Percentiles rank a stretch among this genome's conserved stretches.
phyloP scores from a whole-genome alignment of 2,329 filamentous ascomycete species.

The Clonostachys solani region DNA sequence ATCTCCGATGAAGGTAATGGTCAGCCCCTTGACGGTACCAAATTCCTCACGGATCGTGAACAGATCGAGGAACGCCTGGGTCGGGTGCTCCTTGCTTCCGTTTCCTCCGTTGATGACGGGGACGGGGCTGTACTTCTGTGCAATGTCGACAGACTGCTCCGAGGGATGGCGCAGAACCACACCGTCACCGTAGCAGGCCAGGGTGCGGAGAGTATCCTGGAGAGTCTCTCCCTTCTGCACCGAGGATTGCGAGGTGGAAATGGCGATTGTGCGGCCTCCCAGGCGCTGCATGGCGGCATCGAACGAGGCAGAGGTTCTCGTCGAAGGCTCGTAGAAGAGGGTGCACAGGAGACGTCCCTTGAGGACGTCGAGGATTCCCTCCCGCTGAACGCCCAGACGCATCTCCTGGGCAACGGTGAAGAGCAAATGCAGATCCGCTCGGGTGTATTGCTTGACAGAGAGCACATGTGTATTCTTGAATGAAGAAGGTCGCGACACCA shows the following conservation, averaged over 20 bases:
- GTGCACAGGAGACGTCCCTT: constrained; percentile 84
- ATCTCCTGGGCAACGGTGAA: constrained; percentile 98
- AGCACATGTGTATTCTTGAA: constrained; percentile 90
- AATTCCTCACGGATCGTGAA: constrained; percentile 98
- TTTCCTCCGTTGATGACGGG: constrained; percentile 98
- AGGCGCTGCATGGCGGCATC: constrained; percentile 98
- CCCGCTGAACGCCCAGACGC: constrained; percentile 88
- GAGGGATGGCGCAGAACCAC: constrained; percentile 94
- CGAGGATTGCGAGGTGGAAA: constrained; percentile 80
- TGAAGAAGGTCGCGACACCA: constrained; percentile 70
- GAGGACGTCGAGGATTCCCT: constrained; percentile 83
- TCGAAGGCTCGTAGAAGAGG: constrained; percentile 97
- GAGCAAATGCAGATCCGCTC: constrained; percentile 83
- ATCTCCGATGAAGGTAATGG: constrained; percentile 93
- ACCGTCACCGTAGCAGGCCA: constrained; percentile 91
- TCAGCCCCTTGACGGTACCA: constrained; percentile 90
- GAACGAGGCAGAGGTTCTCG: constrained; percentile 90
- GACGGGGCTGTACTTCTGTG: constrained; percentile 81
- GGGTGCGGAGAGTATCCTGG: constrained; percentile 87
- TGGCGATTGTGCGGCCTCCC: constrained; percentile 78
- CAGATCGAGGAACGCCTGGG: constrained; percentile 93
- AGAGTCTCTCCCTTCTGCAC: constrained; percentile 93
- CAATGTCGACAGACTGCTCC: constrained; percentile 73
- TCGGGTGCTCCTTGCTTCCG: constrained; percentile 92
- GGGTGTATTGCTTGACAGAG: constrained; percentile 86